phyloP scores from a whole-genome alignment of 2,329 filamentous ascomycete genomes.

The Cytospora mali region DNA sequence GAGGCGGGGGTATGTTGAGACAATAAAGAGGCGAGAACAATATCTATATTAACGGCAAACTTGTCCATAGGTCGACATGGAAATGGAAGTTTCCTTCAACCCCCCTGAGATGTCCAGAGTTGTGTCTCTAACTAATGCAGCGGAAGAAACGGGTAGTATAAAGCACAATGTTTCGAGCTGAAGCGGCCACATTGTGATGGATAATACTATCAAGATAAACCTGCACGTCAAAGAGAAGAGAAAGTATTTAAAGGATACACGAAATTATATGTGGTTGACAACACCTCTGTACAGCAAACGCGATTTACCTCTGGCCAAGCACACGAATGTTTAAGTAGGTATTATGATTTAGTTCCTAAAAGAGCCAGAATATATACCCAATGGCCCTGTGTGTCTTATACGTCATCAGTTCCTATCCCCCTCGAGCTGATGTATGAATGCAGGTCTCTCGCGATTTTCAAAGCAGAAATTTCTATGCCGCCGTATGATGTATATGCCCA shows the following conservation, averaged over 20 bases:
- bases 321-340: slow-evolving; percentile 10
- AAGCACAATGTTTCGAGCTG: neutral
- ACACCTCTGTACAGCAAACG: neutral
- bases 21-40: neutral
- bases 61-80: neutral
- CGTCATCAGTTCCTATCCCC: neutral
- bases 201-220: neutral
- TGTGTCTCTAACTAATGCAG: neutral
- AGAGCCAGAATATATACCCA: neutral
- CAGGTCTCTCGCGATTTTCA: neutral
- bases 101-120: neutral
- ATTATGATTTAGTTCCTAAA: slow-evolving; percentile 18
- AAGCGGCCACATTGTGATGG: neutral
- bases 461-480: slow-evolving; percentile 19
- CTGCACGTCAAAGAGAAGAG: neutral
- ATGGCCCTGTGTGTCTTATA: neutral
- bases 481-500: slow-evolving; percentile 2
- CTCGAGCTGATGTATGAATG: slow-evolving; percentile 8
- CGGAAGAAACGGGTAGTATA: neutral
- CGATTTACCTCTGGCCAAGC: neutral
- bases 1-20: slow-evolving; percentile 3
- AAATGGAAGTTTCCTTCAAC: neutral
- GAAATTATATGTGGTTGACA: neutral
- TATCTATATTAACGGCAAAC: neutral
- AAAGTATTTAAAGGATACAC: neutral